Percentiles rank a stretch among this genome's conserved stretches.
Evolutionary conservation across 192 early-diverging fungal species (phyloP).

Genomic region (Linnemannia exigua): DNA sequence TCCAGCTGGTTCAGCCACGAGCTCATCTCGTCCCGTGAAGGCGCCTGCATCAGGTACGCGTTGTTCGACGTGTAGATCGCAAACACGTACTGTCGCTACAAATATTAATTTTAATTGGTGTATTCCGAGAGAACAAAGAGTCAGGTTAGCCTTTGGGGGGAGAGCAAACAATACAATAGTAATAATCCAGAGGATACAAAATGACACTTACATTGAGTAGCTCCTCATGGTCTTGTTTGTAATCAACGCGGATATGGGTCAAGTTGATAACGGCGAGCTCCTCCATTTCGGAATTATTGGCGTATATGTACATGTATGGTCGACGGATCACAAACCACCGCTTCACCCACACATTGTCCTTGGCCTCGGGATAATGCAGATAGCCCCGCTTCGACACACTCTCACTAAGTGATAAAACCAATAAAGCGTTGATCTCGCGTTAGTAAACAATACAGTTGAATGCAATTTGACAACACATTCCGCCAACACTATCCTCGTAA

Average conservation of each 20-base stretch:
- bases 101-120: constrained; percentile 7
- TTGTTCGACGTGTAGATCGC: constrained; percentile 77
- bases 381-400: constrained; percentile 67
- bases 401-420: constrained; percentile 55
- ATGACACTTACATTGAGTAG: constrained; percentile 67
- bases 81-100: constrained; percentile 76
- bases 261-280: constrained; percentile 85
- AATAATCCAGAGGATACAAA: constrained; percentile 13
- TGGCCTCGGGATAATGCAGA: constrained; percentile 66
- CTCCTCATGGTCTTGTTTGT: constrained; percentile 67
- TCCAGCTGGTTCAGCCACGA: constrained; percentile 66
- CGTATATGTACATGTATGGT: constrained; percentile 87
- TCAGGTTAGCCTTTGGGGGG: background rate
- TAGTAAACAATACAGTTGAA: background rate
- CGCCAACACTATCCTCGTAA: background rate
- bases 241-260: constrained; percentile 72
- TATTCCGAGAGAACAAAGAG: background rate
- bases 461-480: constrained; percentile 2
- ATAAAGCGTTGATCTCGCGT: constrained; percentile 10
- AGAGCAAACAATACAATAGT: background rate
- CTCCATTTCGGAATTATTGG: constrained; percentile 70
- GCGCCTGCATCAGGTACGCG: constrained; percentile 76
- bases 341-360: constrained; percentile 77
- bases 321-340: constrained; percentile 85
- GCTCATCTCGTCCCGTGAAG: constrained; percentile 71